Percentiles rank a stretch among this genome's conserved stretches.
Conservation (phyloP, 1,284 basidiomycete species). For the Austropuccinia psidii region DNA sequence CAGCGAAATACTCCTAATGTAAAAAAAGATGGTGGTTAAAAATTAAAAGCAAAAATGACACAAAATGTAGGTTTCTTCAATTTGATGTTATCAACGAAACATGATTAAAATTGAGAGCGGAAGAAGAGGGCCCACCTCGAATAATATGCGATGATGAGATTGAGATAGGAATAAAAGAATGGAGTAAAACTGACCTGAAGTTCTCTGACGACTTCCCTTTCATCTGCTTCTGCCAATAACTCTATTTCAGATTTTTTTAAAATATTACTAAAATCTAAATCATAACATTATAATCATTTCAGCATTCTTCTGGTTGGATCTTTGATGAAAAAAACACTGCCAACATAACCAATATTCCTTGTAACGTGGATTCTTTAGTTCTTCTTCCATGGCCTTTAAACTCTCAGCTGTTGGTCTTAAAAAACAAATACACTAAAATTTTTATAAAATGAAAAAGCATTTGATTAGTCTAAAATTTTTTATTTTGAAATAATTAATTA, state of each 20-base stretch:
- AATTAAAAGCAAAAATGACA: not conserved
- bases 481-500: conserved; percentile 36
- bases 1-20: conserved; percentile 82
- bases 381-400: conserved; percentile 69
- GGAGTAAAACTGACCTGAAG: conserved; percentile 63
- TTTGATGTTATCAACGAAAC: not conserved
- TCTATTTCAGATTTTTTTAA: conserved; percentile 86
- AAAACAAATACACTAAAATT: conserved; percentile 81
- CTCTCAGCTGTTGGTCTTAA: conserved; percentile 72
- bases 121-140: conserved; percentile 36
- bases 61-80: not conserved
- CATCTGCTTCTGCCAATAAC: conserved; percentile 84
- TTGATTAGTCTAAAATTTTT: not conserved
- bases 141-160: conserved; percentile 46
- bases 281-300: not conserved
- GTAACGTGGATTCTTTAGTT: conserved; percentile 83
- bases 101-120: not conserved
- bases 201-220: conserved; percentile 91
- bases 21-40: not conserved
- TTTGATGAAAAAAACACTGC: conserved; percentile 48
- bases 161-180: conserved; percentile 39
- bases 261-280: conserved; percentile 86
- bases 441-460: conserved; percentile 18
- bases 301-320: not conserved
- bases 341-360: conserved; percentile 95